A percentile compares a stretch with the other conserved stretches of the same genome.
These are phyloP conservation scores for Colletotrichum sp. DNA, from an alignment of 2,329 filamentous ascomycete genomes.

Conservation along the genomic window DNA sequence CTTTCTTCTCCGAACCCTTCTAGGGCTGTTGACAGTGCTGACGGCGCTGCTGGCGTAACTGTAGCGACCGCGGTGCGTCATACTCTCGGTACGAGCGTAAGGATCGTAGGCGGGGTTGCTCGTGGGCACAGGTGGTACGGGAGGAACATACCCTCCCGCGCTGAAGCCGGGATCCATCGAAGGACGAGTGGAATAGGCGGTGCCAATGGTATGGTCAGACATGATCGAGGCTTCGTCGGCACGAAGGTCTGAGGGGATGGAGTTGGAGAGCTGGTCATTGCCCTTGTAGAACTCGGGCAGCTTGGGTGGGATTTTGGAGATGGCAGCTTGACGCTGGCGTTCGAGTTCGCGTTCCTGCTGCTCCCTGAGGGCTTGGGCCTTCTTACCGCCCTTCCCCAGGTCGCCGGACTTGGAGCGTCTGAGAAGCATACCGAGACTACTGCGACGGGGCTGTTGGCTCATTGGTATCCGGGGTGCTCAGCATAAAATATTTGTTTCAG, in stretches of 20 bases:
- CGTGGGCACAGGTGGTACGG: constrained; percentile 62
- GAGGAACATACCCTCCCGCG: constrained; percentile 43
- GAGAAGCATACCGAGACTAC: constrained; percentile 65
- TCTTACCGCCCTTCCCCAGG: constrained; percentile 63
- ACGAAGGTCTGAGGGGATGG: constrained; percentile 58
- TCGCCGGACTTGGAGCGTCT: constrained; percentile 73
- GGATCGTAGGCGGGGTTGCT: constrained; percentile 72
- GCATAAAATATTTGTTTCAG: constrained; percentile 21
- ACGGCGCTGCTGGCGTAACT: constrained; percentile 94
- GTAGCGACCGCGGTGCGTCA: constrained; percentile 94
- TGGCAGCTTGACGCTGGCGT: constrained; percentile 52
- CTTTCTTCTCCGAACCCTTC: constrained; percentile 90
- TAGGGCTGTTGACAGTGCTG: constrained; percentile 91
- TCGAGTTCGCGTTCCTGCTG: constrained; percentile 47
- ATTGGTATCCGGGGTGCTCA: constrained; percentile 27
- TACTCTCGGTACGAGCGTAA: constrained; percentile 87
- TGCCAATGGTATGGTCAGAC: constrained; percentile 46
- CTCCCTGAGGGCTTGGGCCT: constrained; percentile 59
- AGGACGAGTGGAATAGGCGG: constrained; percentile 45
- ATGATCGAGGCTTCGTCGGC: constrained; percentile 67
- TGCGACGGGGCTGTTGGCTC: constrained; percentile 41
- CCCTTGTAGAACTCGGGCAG: constrained; percentile 58
- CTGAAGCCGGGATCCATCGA: constrained; percentile 59
- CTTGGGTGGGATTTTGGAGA: constrained; percentile 53
- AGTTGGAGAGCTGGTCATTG: constrained; percentile 50